These are phyloP conservation scores for Cladochytrium replicatum DNA, from an alignment of 192 early-diverging fungal genomes.

Conservation along the genomic window DNA sequence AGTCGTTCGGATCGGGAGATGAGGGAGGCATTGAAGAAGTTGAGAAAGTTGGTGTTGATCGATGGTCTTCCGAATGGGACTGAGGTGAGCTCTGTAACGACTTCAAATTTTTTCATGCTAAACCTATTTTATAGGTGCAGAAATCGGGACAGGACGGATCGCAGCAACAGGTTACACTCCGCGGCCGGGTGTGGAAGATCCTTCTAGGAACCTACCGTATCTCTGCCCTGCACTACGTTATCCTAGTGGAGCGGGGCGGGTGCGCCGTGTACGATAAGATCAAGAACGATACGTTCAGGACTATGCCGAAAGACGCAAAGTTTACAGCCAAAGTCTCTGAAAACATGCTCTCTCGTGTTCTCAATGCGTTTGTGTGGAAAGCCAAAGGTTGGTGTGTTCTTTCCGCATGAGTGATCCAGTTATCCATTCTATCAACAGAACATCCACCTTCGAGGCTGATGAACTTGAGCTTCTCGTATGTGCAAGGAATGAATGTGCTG, in stretches of 20 bases:
- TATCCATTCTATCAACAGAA: slow-evolving; percentile 18
- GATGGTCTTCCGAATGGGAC: slow-evolving; percentile 58
- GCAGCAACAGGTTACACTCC: too few relatives aligned
- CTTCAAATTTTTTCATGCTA: too few relatives aligned
- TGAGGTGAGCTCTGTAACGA: slow-evolving; percentile 8
- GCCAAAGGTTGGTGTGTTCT: slow-evolving; percentile 54
- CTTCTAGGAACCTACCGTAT: slow-evolving; percentile 62
- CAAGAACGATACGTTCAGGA: slow-evolving; percentile 82
- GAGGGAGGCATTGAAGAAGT: slow-evolving; percentile 38
- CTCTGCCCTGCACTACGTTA: slow-evolving; percentile 62
- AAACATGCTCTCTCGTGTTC: slow-evolving; percentile 60
- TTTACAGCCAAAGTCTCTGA: slow-evolving; percentile 67
- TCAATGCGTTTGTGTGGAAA: slow-evolving; percentile 83
- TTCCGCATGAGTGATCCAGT: too few relatives aligned
- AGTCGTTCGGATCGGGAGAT: slow-evolving; percentile 49
- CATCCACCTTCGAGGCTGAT: slow-evolving; percentile 33
- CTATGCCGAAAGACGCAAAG: slow-evolving; percentile 65
- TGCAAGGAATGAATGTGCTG: slow-evolving; percentile 93
- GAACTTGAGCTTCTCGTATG: slow-evolving; percentile 61
- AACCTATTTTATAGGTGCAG: too few relatives aligned
- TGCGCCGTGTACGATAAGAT: slow-evolving; percentile 69
- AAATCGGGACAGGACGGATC: too few relatives aligned
- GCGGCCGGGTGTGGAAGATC: slow-evolving; percentile 62
- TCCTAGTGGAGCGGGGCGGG: slow-evolving; percentile 57
- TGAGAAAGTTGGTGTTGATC: slow-evolving; percentile 45